Percentiles rank a stretch among this genome's conserved stretches.
These are phyloP conservation scores for Chaetomium globosum DNA, from an alignment of 2,329 filamentous ascomycete species.

Conservation along the genomic window DNA sequence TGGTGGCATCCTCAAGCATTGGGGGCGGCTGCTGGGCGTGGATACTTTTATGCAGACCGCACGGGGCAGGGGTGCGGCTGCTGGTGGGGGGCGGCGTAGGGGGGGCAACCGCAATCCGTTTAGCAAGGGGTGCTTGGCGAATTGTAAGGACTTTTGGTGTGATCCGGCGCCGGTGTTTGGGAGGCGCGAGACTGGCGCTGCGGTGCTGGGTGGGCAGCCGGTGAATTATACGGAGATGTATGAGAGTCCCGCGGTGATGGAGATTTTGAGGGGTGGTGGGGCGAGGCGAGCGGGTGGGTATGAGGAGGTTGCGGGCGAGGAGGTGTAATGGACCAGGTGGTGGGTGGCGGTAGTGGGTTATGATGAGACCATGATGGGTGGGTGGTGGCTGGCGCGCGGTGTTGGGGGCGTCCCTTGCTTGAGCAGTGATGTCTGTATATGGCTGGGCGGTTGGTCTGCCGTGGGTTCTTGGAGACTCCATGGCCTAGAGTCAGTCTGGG, in stretches of 20 bases:
- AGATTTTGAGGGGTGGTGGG: slow-evolving; percentile 41
- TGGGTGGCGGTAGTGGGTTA: no score
- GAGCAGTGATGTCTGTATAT: neutral
- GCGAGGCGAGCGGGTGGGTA: slow-evolving; percentile 58
- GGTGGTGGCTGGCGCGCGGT: neutral
- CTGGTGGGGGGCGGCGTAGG: slow-evolving; percentile 56
- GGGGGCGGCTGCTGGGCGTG: slow-evolving; percentile 82
- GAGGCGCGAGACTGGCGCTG: slow-evolving; percentile 70
- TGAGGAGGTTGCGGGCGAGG: slow-evolving; percentile 63
- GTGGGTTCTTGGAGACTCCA: neutral
- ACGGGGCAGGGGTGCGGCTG: slow-evolving; percentile 74
- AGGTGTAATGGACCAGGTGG: slow-evolving; percentile 46
- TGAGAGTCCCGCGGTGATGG: slow-evolving; percentile 75
- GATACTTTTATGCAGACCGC: slow-evolving; percentile 94
- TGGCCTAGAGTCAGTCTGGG: neutral
- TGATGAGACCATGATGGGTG: neutral
- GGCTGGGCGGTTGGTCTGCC: neutral
- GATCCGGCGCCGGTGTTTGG: slow-evolving; percentile 83
- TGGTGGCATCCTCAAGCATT: slow-evolving; percentile 70
- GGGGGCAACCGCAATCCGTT: slow-evolving; percentile 69
- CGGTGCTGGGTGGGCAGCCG: slow-evolving; percentile 73
- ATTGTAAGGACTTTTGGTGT: slow-evolving; percentile 96
- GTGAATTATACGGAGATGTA: slow-evolving; percentile 91
- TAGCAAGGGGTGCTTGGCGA: slow-evolving; percentile 77
- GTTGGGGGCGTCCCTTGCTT: neutral